Evolutionary conservation across 2,329 filamentous ascomycete species (phyloP), one percentile per base, ranked within the genome.

Genomic region (Pezicula rhizophila): DNA sequence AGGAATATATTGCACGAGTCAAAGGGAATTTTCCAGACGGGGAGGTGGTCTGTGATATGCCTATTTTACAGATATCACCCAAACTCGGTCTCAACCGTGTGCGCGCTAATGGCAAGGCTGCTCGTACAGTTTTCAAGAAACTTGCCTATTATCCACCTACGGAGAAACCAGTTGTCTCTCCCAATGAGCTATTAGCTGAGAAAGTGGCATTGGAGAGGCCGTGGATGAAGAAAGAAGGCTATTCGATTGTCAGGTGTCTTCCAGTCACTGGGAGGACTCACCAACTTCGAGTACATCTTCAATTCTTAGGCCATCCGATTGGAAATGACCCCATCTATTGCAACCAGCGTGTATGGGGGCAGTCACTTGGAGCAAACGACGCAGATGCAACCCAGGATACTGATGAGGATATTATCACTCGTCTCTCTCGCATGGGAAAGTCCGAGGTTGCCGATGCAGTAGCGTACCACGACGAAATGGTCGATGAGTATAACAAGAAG

Each of bases 251-350:
- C 14, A 86, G 93, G 58, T 97, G 93, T 65, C 78, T 95, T 49
- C 93, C 93, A 0, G 80, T 97, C 25, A 99, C 93, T 0, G 93
- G 93, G 1, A 81, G 93, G 45, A 99, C 93, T 11, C 93, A 99
- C 63, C 93, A 99, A 66, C 79, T 99, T 43, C 83, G 93, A 31
- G 93, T 99, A 15, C 93, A 99, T 62, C 76, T 99, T 14, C 93
- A 99, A 64, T 95, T 89, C 66, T 74, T 99, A 3, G 93, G 93
- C 1, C 87, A 97, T 64, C 93, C 93, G 2, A 97, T 99, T 58
- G 84, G 89, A 55, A 99, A 99, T 66, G 93, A 99, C 64, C 93
- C 93, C 7, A 97, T 99, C 59, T 99, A 99, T 67, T 90, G 89
- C 60, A 99, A 99, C 64, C 84, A 89, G 63, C 83, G 84, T 49